Base-by-base conservation (phyloP, 768 basidiomycete species). In the Leccinellum luteum region DNA sequence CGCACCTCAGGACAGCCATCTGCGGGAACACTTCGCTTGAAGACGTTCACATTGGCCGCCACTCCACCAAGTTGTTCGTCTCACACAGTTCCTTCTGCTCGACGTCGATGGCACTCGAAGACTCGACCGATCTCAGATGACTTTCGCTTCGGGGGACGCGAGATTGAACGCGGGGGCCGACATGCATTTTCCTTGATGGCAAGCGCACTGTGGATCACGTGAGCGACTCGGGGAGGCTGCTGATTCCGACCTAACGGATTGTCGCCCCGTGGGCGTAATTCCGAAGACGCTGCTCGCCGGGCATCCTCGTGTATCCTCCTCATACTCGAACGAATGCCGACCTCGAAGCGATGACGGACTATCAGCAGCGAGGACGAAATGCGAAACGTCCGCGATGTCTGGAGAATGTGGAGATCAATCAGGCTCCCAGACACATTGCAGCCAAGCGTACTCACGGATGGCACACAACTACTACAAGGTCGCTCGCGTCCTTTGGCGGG, bases 311-410 rank as follows among this genome's bases (percentile, higher is more conserved):
- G 84, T 27, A 89, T 79, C 96, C 60, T 94, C 94, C 67, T 93
- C 92, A 64, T 99, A 99, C 19, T 95, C n/a, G n/a, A n/a, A n/a
- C 96, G 74, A 98, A 98, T 0, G 96, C 94, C 50, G 87, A 88
- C 69, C 98, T 99, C 4, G 92, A 94, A 8, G 92, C 89, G 59
- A 99, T 99, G 8, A 99, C 95, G 1, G 94, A 97, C 72, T 98
- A 44, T n/a, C 98, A 65, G 94, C 92, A 2, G 94, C 79, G 53
- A 82, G 86, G 1, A 99, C 96, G 63, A 99, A 99, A 71, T 98
- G 86, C 6, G 96, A 97, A 2, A 99, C 96, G 68, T 99, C 96
- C 56, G 96, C 96, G 60, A 99, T 99, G 69, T 99, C 95, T n/a
- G n/a, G n/a, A n/a, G n/a, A n/a, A n/a, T 98, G 65, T 3, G 38